Conservation (phyloP, 208 protist genomes). For the Leishmania guyanensis region DNA sequence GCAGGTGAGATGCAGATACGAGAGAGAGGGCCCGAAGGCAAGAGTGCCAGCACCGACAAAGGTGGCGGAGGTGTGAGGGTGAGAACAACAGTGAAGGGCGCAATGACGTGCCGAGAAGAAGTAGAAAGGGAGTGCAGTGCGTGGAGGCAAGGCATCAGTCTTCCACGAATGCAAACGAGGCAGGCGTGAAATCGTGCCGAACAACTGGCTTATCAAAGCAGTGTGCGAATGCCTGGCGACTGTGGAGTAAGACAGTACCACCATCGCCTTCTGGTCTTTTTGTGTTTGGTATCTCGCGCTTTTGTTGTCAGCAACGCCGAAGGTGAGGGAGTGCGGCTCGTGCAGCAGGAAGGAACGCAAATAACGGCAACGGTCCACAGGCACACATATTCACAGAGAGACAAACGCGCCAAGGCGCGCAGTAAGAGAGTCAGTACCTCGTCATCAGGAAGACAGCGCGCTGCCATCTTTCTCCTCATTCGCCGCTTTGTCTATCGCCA, state of each 20-base stretch:
- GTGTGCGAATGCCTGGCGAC: background rate
- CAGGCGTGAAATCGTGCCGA: background rate
- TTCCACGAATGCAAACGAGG: background rate
- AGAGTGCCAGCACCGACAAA: background rate
- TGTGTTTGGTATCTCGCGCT: background rate
- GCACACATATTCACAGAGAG: background rate
- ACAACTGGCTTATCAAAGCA: background rate
- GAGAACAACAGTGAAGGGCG: background rate
- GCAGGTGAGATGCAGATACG: background rate
- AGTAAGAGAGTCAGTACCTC: background rate
- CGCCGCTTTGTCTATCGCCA: constrained; percentile 4
- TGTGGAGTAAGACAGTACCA: background rate
- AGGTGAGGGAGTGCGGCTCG: background rate
- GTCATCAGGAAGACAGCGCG: background rate
- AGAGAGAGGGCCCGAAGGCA: background rate
- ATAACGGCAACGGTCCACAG: background rate
- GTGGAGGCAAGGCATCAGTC: background rate
- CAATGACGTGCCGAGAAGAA: background rate
- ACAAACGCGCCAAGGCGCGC: background rate
- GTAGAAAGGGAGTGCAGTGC: background rate
- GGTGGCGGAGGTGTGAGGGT: background rate
- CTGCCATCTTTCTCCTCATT: constrained; percentile 9
- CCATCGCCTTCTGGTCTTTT: background rate
- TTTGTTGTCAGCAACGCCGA: background rate
- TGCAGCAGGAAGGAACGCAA: background rate